A percentile compares a stretch with the other conserved stretches of the same genome.
These are phyloP conservation scores for Nicotiana knightiana DNA, from an alignment of 257 asterid species.

Conservation along the genomic window DNA sequence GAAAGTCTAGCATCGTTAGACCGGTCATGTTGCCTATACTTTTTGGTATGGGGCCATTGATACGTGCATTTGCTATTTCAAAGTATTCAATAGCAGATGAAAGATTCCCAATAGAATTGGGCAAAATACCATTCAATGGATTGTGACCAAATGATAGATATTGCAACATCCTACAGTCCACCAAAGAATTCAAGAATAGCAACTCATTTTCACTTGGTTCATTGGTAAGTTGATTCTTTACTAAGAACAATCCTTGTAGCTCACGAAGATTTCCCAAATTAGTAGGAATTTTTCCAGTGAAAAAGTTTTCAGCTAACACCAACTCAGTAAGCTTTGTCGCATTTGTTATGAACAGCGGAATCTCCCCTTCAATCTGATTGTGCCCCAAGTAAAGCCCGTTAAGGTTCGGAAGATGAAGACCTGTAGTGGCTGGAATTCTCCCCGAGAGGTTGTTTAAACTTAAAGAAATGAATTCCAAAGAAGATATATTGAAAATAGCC, in stretches of 20 bases:
- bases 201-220: slow-evolving; percentile 10
- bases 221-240: slow-evolving; percentile 8
- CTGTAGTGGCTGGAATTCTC: neutral
- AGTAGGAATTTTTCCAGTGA: slow-evolving; percentile 4
- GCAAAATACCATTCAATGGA: neutral
- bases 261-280: neutral
- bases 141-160: neutral
- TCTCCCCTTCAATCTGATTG: slow-evolving; percentile 20
- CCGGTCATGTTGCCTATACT: slow-evolving; percentile 30
- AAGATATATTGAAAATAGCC: neutral
- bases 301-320: slow-evolving; percentile 18
- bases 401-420: slow-evolving; percentile 25
- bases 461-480: neutral
- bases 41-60: slow-evolving; percentile 23
- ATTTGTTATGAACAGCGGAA: slow-evolving; percentile 20
- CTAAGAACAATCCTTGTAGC: slow-evolving; percentile 10
- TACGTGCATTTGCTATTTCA: slow-evolving; percentile 8
- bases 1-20: slow-evolving; percentile 10
- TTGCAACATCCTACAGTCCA: slow-evolving; percentile 21
- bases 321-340: slow-evolving; percentile 14
- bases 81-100: slow-evolving; percentile 21
- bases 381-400: slow-evolving; percentile 17
- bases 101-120: neutral
- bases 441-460: neutral
- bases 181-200: slow-evolving; percentile 22